Evolutionary conservation across 1,284 basidiomycete species (phyloP).

Genomic region (Leccinum colubrinum): DNA sequence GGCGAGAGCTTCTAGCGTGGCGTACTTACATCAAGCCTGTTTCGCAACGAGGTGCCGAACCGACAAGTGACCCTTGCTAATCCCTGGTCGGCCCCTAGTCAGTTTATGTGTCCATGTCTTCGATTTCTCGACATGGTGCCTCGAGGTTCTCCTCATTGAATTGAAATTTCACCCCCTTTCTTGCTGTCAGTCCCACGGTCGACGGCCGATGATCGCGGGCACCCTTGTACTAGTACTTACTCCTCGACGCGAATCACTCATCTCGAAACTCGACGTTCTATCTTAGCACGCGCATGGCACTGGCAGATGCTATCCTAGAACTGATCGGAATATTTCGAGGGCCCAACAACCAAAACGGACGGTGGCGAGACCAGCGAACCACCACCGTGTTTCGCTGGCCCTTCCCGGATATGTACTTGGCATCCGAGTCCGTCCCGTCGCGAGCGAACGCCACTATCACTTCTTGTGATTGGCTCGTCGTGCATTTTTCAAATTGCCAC

Average conservation of each 20-base stretch:
- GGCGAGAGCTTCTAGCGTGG: background rate
- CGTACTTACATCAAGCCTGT: background rate
- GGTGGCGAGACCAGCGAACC: too few relatives aligned
- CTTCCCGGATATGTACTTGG: background rate
- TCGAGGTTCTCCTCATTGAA: background rate
- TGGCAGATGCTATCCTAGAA: too few relatives aligned
- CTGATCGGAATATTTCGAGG: too few relatives aligned
- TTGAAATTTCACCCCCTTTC: background rate
- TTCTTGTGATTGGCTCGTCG: background rate
- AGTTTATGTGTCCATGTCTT: background rate
- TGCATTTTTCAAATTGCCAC: background rate
- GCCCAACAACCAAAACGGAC: too few relatives aligned
- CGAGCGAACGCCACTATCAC: background rate
- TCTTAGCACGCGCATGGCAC: too few relatives aligned
- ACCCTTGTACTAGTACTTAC: background rate
- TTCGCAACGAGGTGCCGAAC: background rate
- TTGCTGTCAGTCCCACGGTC: background rate
- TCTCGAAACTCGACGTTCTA: too few relatives aligned
- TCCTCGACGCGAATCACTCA: background rate
- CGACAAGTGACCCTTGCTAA: background rate
- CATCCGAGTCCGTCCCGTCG: background rate
- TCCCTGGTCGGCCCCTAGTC: background rate
- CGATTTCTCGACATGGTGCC: background rate
- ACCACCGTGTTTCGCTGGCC: background rate
- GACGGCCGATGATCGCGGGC: background rate